Base-by-base conservation (phyloP, 495 filamentous ascomycete genomes). In the Podospora conica region DNA sequence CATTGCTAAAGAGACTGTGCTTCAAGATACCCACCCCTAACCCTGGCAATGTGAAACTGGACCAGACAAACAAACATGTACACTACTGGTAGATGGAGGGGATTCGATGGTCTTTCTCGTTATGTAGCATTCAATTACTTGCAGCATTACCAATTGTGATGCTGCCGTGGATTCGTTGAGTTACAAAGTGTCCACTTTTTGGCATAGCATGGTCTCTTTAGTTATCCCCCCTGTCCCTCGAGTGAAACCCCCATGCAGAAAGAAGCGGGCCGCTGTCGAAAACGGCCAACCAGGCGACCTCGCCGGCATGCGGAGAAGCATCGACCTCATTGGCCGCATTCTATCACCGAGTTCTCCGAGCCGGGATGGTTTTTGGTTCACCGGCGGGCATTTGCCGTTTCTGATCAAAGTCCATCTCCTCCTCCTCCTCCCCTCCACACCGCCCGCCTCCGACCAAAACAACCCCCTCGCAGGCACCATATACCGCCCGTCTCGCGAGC, bases 401-500 rank as follows among this genome's bases (percentile, higher is more conserved):
- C 29, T 24, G 18, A 48, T 21, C 27, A 63, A 55, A 53, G 53
- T 54, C 21, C 18, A 25, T 18, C 60, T 23, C 60, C 22, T 55
- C 60, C 48, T 12, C 23, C 61, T 7, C 18, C 21, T 23, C 22
- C 18, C 3, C 0, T 55, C 55, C 22, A 20, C 24, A 18, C 33
- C 33, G 40, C 11, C 60, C 22, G 24, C 24, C 29, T 29, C 60
- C 27, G 62, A 67, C 29, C 65, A 31, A 18, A 48, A 48, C 61
- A 60, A 48, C 61, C 54, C 31, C 48, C n/a, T 9, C 25, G 28
- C 55, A 56, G 25, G 48, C 21, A 28, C 29, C 23, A n/a, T n/a
- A n/a, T 53, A 23, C 61, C 61, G 23, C 27, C 33, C 60, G 20
- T 25, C 53, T 31, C 24, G 29, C 70, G 67, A 80, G 60, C 71